Conservation (phyloP, 768 basidiomycete genomes). For the Rhodotorula diobovata region DNA sequence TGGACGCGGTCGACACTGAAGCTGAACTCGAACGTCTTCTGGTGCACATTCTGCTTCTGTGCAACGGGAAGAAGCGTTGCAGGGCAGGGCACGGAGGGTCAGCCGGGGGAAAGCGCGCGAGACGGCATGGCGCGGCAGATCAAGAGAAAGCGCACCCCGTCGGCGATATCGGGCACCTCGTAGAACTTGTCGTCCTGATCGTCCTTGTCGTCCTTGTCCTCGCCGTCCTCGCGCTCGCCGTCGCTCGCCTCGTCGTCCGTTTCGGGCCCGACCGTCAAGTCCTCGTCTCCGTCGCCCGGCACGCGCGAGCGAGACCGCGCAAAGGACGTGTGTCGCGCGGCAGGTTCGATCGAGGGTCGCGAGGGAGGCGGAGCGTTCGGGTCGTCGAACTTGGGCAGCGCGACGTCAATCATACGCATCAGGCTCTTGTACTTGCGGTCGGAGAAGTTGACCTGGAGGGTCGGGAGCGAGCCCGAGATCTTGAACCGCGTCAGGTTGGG, state of each 20-base stretch:
- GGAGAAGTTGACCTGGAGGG: slow-evolving; percentile 80
- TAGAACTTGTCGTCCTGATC: slow-evolving; percentile 44
- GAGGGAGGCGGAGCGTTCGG: slow-evolving; percentile 15
- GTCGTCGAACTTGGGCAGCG: slow-evolving; percentile 72
- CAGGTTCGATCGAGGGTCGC: slow-evolving; percentile 6
- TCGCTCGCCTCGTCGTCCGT: slow-evolving; percentile 47
- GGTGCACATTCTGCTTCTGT: slow-evolving; percentile 49
- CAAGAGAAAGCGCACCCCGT: slow-evolving; percentile 33
- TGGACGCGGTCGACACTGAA: slow-evolving; percentile 81
- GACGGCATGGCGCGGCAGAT: no score
- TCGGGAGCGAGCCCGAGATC: slow-evolving; percentile 79
- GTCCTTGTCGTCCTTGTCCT: slow-evolving; percentile 48
- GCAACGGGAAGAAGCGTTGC: background rate
- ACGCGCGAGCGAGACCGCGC: slow-evolving; percentile 52
- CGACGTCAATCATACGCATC: slow-evolving; percentile 86
- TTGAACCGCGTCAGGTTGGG: slow-evolving; percentile 82
- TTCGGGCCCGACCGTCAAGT: slow-evolving; percentile 42
- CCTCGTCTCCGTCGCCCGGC: slow-evolving; percentile 55
- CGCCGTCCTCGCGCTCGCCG: slow-evolving; percentile 53
- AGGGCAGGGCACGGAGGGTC: background rate
- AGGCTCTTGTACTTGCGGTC: slow-evolving; percentile 85
- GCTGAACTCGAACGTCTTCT: slow-evolving; percentile 71
- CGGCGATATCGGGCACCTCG: slow-evolving; percentile 41
- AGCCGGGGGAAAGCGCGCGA: no score
- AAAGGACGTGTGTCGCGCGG: slow-evolving; percentile 27